These are phyloP conservation scores for Daldinia sp. DNA, from an alignment of 2,329 filamentous ascomycete genomes.

Conservation along the genomic window DNA sequence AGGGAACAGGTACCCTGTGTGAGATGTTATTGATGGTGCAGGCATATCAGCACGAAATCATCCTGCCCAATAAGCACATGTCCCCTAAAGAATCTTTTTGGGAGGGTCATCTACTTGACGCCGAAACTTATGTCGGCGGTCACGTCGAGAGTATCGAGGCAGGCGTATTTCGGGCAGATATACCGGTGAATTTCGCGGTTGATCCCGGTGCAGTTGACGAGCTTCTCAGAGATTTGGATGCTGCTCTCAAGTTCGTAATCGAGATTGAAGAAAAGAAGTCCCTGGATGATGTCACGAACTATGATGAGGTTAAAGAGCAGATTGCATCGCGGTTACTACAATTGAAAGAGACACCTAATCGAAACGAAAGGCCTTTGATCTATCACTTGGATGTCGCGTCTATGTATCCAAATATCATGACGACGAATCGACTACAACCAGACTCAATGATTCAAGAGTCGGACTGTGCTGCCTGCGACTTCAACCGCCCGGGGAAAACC, in stretches of 20 bases:
- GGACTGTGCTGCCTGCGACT: constrained; percentile 96
- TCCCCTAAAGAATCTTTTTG: constrained; percentile 93
- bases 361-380: constrained; percentile 87
- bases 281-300: constrained; percentile 82
- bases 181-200: constrained; percentile 93
- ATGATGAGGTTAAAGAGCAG: constrained; percentile 85
- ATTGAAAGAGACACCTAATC: constrained; percentile 85
- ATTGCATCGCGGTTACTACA: constrained; percentile 78
- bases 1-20: constrained; percentile 97
- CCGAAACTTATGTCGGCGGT: constrained; percentile 97
- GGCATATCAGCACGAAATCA: constrained; percentile 90
- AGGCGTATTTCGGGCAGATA: constrained; percentile 95
- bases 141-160: constrained; percentile 99
- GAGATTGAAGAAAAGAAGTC: constrained; percentile 86
- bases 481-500: constrained; percentile 96
- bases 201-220: constrained; percentile 91
- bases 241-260: constrained; percentile 88
- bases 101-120: constrained; percentile 95
- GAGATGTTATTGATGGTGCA: constrained; percentile 99
- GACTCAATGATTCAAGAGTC: constrained; percentile 99
- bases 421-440: constrained; percentile 94
- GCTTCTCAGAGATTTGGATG: constrained; percentile 85
- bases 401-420: constrained; percentile 99
- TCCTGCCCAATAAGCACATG: constrained; percentile 95
- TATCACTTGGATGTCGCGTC: constrained; percentile 99